phyloP scores from a whole-genome alignment of 495 filamentous ascomycete genomes.

The Penicillium malachiteum region DNA sequence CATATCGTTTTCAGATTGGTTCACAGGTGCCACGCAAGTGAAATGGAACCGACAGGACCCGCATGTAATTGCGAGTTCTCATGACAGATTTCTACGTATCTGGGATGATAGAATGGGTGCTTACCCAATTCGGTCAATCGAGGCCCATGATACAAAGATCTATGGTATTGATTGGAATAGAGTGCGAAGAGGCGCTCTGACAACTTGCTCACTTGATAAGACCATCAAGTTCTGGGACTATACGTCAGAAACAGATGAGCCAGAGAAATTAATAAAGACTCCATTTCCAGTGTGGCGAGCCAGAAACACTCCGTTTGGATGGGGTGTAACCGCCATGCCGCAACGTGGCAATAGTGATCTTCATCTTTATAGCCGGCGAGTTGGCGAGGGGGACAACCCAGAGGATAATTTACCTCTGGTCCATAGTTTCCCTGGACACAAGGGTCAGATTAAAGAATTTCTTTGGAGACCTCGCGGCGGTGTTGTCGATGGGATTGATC shows the following conservation, averaged over 20 bases:
- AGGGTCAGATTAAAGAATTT: constrained; percentile 88
- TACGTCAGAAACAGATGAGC: constrained; percentile 55
- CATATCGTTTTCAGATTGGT: constrained; percentile 88
- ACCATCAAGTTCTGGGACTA: constrained; percentile 97
- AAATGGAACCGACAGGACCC: constrained; percentile 91
- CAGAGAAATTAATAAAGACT: constrained; percentile 73
- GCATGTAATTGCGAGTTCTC: constrained; percentile 83
- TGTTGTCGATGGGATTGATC: constrained; percentile 70
- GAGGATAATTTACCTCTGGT: constrained; percentile 56
- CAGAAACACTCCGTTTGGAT: constrained; percentile 89
- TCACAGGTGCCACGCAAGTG: constrained; percentile 91
- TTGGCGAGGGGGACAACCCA: constrained; percentile 41
- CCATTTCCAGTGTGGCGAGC: constrained; percentile 91
- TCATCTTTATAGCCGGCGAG: constrained; percentile 78
- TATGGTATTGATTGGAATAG: constrained; percentile 96
- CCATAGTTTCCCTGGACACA: constrained; percentile 77
- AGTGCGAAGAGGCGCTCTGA: constrained; percentile 63
- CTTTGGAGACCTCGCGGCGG: constrained; percentile 81
- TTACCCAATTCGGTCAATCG: constrained; percentile 74
- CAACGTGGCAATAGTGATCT: constrained; percentile 81
- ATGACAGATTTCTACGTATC: constrained; percentile 80
- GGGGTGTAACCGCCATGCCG: constrained; percentile 86
- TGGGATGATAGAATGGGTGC: constrained; percentile 89
- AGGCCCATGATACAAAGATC: constrained; percentile 92
- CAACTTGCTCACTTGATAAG: constrained; percentile 88